Base-by-base conservation (phyloP, 352 stramenopile species). In the Phytopythium boreale region DNA sequence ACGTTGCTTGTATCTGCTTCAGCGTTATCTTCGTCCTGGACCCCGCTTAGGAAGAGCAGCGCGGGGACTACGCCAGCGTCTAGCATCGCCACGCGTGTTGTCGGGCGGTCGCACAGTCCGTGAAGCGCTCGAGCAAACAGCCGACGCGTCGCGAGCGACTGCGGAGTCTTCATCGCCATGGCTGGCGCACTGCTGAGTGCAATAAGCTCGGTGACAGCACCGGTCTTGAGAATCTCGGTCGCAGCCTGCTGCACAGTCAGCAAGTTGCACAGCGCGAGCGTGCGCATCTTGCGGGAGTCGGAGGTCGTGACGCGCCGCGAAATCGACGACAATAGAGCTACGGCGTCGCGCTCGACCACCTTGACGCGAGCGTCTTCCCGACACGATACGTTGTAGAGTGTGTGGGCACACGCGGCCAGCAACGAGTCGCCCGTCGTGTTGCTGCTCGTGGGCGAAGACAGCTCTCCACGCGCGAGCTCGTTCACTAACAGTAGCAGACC, bases 211-310 rank as follows among this genome's bases (percentile, higher is more conserved):
- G 75, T 79, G 31, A 93, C 84, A 1, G 84, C 86, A 9, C 86
- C 86, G 15, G 80, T 75, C 12, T 74, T 75, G 53, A 92, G 74
- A 55, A 93, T 92, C 27, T 92, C 82, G 0, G 80, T 70, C 7
- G 82, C 82, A 19, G 82, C 83, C 55, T 92, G 84, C 15, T 90
- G 79, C 7, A 93, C 86, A 53, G 74, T 89, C 6, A 95, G 64
- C 53, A 95, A 59, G 57, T 93, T 95, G 50, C 84, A 95, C 11
- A 95, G 52, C 9, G 86, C 78, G 5, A 95, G 61, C 0, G 84
- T 95, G 61, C 80, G 90, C 81, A 95, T 88, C 57, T 89, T 84
- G 60, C 87, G 87, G 17, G 74, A 77, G 14, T 92, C 70, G 5
- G 70, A 61, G 51, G 71, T 70, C 31, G 20, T 69, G 19, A 70